Percentiles rank a stretch among this genome's conserved stretches.
phyloP scores from a whole-genome alignment of 805 yeast genomes.

The Candida tammaniensis region DNA sequence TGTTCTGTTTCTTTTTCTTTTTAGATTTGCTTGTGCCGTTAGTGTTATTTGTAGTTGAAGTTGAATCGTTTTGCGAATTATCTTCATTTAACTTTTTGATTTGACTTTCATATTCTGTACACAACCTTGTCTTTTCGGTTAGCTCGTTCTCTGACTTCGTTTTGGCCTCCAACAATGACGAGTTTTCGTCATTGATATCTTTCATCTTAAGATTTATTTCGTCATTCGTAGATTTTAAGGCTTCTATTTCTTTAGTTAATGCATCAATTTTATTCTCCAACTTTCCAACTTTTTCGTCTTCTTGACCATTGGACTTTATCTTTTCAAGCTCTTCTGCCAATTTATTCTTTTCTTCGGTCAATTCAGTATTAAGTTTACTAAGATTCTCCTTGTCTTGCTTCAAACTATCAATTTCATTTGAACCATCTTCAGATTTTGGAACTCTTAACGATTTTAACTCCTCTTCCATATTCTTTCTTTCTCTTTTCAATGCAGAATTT shows the following conservation, averaged over 20 bases:
- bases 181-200: no score
- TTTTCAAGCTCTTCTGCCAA: background rate
- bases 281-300: slow-evolving; percentile 1
- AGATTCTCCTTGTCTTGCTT: slow-evolving; percentile 1
- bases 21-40: slow-evolving; percentile 9
- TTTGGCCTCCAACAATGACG: background rate
- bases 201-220: background rate
- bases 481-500: slow-evolving; percentile 17
- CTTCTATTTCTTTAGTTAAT: slow-evolving; percentile 2
- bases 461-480: slow-evolving; percentile 11
- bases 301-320: background rate
- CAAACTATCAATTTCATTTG: slow-evolving; percentile 3
- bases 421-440: no score
- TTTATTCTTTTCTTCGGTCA: slow-evolving; percentile 2
- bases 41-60: slow-evolving; percentile 1
- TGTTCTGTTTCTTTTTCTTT: slow-evolving; percentile 11
- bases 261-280: slow-evolving; percentile 2
- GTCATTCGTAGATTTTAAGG: background rate
- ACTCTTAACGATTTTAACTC: slow-evolving; percentile 1
- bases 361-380: background rate
- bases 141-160: background rate
- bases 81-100: background rate
- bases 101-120: background rate
- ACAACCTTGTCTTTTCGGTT: background rate
- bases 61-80: background rate